Percentiles rank a stretch among this genome's conserved stretches.
Evolutionary conservation across 371 early-diverging fungal genomes (phyloP).

Genomic region (Blastocladiella emersonii): DNA sequence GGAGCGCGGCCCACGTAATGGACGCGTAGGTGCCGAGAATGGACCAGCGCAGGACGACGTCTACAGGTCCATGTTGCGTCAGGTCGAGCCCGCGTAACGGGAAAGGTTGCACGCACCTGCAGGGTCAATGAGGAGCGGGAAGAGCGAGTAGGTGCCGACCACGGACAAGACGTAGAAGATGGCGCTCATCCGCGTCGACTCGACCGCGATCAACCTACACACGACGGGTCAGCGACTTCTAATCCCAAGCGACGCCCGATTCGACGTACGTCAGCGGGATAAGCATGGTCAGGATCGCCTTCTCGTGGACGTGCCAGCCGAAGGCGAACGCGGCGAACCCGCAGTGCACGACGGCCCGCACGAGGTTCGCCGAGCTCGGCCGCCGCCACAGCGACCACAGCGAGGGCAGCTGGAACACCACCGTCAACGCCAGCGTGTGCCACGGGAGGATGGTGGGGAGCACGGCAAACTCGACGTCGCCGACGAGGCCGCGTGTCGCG

Average conservation of each 20-base stretch:
- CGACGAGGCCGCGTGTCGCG: conserved; percentile 83
- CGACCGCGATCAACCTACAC: conserved; percentile 14
- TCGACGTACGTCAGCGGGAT: conserved; percentile 53
- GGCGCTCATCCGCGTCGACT: conserved; percentile 17
- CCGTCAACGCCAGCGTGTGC: conserved; percentile 60
- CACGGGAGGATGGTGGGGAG: conserved; percentile 58
- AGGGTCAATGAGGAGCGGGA: conserved; percentile 70
- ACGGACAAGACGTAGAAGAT: conserved; percentile 47
- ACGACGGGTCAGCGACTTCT: background rate
- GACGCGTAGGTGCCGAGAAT: background rate
- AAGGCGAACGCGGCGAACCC: conserved; percentile 80
- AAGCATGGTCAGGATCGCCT: conserved; percentile 75
- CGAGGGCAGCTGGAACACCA: conserved; percentile 44
- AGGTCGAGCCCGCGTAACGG: background rate
- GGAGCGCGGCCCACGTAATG: background rate
- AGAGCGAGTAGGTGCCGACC: conserved; percentile 61
- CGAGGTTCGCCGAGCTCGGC: conserved; percentile 53
- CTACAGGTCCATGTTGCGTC: background rate
- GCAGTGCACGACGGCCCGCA: conserved; percentile 59
- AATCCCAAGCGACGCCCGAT: background rate
- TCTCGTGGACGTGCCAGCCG: conserved; percentile 98
- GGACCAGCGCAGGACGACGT: background rate
- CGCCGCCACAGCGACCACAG: conserved; percentile 39
- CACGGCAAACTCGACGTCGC: conserved; percentile 69
- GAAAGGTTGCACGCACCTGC: conserved; percentile 32